Base-by-base conservation (phyloP, 805 yeast genomes). In the Candida railenensis region DNA sequence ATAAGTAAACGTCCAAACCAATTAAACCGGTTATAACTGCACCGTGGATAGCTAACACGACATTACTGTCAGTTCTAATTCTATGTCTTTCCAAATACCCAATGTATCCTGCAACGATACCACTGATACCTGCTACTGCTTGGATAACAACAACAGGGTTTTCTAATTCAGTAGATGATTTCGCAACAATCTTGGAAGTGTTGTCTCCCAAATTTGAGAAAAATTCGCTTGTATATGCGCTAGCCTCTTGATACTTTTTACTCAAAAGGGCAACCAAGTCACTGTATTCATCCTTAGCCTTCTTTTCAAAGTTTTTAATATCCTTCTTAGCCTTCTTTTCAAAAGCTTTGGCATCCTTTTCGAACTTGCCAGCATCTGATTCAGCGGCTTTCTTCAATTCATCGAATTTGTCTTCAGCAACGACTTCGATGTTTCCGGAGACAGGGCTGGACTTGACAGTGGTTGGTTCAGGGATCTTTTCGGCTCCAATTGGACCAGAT, bases 71-170 rank as follows among this genome's bases (percentile, higher is more conserved):
- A 36, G 65, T 55, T 45, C 67, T 63, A 56, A 81, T 67, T 68
- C 77, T 66, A 53, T 69, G 61, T 67, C 83, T 74, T 64, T 78
- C 78, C 55, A 73, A 56, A 66, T 76, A 77, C 20, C 77, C 80
- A 44, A 67, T 65, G 52, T 78, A 69, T 21, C 80, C 73, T 2
- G 79, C 80, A 21, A 75, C 66, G 30, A 74, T 58, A 14, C 78
- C 77, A 36, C 78, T 73, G 5, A 74, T 58, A 25, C 80, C 74
- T 37, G 80, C 69, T 15, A 78, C 67, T 2, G 76, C 63, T 61
- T 82, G 86, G 28, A 78, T 62, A 16, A 77, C 65, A 40, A 83
- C 85, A 3, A 78, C 85, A 0, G 88, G 88, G 67, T 83, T 82
- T 56, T 80, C 72, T 52, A 82, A 68, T 59, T 81, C 86, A 19